Evolutionary conservation across 176 grass and related monocot genomes (phyloP).

Genomic region (Oropetium thomaeum): DNA sequence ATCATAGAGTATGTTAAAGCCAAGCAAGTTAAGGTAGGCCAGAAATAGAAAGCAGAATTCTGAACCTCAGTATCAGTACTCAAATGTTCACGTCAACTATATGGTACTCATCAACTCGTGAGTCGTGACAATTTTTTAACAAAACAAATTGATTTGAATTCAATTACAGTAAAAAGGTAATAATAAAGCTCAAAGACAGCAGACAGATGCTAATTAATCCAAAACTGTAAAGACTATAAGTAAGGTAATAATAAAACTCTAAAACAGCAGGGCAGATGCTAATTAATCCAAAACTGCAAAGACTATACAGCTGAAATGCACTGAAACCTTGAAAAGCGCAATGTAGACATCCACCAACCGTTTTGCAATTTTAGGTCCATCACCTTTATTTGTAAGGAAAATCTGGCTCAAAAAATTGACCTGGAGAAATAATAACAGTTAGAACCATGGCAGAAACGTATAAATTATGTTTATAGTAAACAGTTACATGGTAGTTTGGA

Average conservation of each 20-base stretch:
- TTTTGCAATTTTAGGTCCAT: conserved; percentile 90
- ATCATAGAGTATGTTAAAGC: not conserved
- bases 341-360: conserved; percentile 91
- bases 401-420: conserved; percentile 97
- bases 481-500: not conserved
- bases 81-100: not conserved
- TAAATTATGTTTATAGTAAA: conserved; percentile 2
- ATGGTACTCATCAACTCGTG: not conserved
- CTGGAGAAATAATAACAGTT: conserved; percentile 44
- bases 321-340: conserved; percentile 84
- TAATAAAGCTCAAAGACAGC: conserved; percentile 22
- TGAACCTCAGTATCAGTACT: not conserved
- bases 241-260: no score
- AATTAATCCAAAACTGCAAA: not conserved
- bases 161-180: conserved; percentile 1
- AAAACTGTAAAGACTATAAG: conserved; percentile 7
- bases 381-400: conserved; percentile 65
- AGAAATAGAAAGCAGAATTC: not conserved
- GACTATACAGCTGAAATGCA: conserved; percentile 18
- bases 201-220: not conserved
- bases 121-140: not conserved
- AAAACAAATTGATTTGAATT: not conserved
- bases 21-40: not conserved
- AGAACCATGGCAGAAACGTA: not conserved
- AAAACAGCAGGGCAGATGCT: not conserved